Percentiles rank a stretch among this genome's conserved stretches.
phyloP scores from a whole-genome alignment of 2,329 filamentous ascomycete genomes.

The Xylariomycetidae sp. region DNA sequence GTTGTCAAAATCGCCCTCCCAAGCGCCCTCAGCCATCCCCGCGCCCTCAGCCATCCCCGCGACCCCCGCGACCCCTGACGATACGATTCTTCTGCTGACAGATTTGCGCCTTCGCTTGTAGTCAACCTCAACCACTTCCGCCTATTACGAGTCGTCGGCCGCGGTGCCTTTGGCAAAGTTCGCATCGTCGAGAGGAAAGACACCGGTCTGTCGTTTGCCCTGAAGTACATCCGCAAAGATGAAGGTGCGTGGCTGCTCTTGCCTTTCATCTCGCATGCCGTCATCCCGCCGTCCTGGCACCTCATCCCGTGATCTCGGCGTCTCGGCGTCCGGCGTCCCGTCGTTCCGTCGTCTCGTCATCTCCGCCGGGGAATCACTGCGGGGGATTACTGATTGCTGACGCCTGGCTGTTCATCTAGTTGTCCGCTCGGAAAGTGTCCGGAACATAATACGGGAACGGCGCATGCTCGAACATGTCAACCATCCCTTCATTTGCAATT shows the following conservation, averaged over 20 bases:
- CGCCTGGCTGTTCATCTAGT: constrained; percentile 49
- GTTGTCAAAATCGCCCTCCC: constrained; percentile 24
- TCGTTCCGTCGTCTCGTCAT: too few species aligned
- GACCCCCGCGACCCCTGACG: constrained; percentile 4
- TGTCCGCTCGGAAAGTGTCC: constrained; percentile 92
- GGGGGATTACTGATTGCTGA: too few species aligned
- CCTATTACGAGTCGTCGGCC: constrained; percentile 88
- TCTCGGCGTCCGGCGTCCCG: too few species aligned
- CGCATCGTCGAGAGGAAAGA: constrained; percentile 98
- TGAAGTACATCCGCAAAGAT: constrained; percentile 99
- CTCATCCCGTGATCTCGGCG: too few species aligned
- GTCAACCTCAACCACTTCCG: constrained; percentile 98
- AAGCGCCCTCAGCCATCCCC: not conserved
- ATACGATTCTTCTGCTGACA: constrained; percentile 1
- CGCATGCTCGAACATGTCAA: constrained; percentile 98
- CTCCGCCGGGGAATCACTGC: too few species aligned
- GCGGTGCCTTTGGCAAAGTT: constrained; percentile 97
- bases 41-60: not conserved
- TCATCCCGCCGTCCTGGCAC: not conserved
- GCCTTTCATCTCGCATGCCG: too few species aligned
- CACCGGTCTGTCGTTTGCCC: constrained; percentile 83
- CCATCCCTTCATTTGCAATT: constrained; percentile 95
- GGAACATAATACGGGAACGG: constrained; percentile 95
- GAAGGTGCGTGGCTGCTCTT: constrained; percentile 75
- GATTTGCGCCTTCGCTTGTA: constrained; percentile 30